A percentile compares a stretch with the other conserved stretches of the same genome.
Evolutionary conservation across 2,329 filamentous ascomycete species (phyloP).

Genomic region (Xylaria sp.): DNA sequence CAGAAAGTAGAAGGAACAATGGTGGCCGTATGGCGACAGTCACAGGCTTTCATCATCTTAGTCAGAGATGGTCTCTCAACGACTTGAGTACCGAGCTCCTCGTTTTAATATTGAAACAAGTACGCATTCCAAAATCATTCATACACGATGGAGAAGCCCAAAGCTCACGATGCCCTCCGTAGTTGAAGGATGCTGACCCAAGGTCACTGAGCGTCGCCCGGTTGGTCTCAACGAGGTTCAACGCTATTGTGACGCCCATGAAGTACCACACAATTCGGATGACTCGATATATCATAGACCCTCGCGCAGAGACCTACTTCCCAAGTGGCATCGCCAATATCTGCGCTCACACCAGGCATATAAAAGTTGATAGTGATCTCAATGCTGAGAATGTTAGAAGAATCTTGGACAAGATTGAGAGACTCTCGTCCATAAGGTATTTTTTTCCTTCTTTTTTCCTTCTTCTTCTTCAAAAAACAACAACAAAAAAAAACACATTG

Average conservation of each 20-base stretch:
- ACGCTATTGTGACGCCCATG: constrained; percentile 56
- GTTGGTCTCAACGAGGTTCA: constrained; percentile 53
- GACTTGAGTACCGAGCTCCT: constrained; percentile 57
- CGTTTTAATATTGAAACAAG: constrained; percentile 56
- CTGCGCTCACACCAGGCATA: constrained; percentile 53
- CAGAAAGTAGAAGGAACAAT: constrained; percentile 11
- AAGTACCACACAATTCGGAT: constrained; percentile 54
- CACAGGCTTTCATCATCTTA: constrained; percentile 18
- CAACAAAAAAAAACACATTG: not conserved
- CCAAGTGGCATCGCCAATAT: constrained; percentile 52
- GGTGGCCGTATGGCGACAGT: constrained; percentile 37
- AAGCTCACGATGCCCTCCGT: constrained; percentile 32
- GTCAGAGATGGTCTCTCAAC: constrained; percentile 46
- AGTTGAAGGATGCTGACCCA: constrained; percentile 55
- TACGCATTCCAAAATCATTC: constrained; percentile 39
- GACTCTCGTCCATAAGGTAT: constrained; percentile 56
- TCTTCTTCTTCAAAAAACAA: too few species aligned
- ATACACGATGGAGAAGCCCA: not conserved
- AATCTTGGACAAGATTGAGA: constrained; percentile 51
- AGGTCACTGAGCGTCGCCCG: constrained; percentile 51
- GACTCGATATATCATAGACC: constrained; percentile 52
- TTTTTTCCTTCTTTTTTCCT: constrained; percentile 17
- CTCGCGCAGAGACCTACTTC: constrained; percentile 49
- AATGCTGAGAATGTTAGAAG: constrained; percentile 51
- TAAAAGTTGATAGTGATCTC: constrained; percentile 55